Conservation (phyloP, 2,329 filamentous ascomycete genomes). For the Fusarium papillatum region DNA sequence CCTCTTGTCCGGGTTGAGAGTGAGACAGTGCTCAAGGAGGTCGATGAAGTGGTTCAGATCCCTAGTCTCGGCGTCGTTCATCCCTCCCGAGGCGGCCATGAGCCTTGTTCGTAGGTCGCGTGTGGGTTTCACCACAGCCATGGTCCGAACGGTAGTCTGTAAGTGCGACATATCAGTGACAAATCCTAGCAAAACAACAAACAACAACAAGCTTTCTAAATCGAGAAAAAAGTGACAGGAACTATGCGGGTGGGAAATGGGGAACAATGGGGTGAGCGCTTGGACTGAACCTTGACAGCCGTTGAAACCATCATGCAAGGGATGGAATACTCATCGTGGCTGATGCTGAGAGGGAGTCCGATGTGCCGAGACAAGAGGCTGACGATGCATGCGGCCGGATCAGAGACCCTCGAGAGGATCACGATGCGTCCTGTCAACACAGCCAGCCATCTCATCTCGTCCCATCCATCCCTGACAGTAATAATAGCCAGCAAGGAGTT, state of each 20-base stretch:
- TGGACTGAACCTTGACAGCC: constrained; percentile 22
- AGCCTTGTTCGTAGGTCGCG: constrained; percentile 87
- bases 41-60: constrained; percentile 90
- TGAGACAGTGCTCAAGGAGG: constrained; percentile 88
- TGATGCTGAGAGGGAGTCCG: constrained; percentile 26
- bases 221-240: constrained; percentile 5
- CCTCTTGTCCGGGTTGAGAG: constrained; percentile 92
- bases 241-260: constrained; percentile 17
- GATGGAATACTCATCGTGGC: constrained; percentile 37
- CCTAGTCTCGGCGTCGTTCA: constrained; percentile 80
- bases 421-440: constrained; percentile 18
- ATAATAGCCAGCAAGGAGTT: constrained; percentile 27
- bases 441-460: constrained; percentile 17
- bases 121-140: constrained; percentile 80
- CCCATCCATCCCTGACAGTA: constrained; percentile 20
- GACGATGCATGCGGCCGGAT: constrained; percentile 34
- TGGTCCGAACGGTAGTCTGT: constrained; percentile 76
- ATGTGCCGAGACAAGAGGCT: constrained; percentile 36
- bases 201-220: constrained; percentile 23
- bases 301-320: constrained; percentile 38
- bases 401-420: constrained; percentile 31
- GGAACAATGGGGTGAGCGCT: constrained; percentile 34
- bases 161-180: constrained; percentile 8
- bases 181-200: constrained; percentile 14
- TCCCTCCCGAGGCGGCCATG: constrained; percentile 78